These are phyloP conservation scores for Pseudogymnoascus sp. DNA, from an alignment of 2,329 filamentous ascomycete species.

Conservation along the genomic window DNA sequence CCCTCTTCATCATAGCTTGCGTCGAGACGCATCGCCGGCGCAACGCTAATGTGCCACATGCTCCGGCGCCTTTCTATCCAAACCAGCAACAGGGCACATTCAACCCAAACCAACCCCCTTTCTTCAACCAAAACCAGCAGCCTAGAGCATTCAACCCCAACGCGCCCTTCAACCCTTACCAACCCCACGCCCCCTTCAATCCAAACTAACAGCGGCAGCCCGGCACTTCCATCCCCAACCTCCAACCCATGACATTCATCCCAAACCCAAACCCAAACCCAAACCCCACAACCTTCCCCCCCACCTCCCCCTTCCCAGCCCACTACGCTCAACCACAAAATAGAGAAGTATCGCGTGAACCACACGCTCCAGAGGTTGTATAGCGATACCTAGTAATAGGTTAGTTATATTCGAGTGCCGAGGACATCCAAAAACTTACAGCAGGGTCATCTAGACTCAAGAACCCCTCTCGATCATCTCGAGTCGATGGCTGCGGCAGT, in stretches of 20 bases:
- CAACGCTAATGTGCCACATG: background rate
- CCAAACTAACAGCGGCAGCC: too few relatives aligned
- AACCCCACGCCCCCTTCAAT: too few relatives aligned
- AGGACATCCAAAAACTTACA: conserved; percentile 40
- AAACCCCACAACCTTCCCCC: too few relatives aligned
- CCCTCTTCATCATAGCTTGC: background rate
- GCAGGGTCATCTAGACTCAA: conserved; percentile 74
- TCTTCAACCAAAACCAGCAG: background rate
- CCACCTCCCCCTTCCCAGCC: too few relatives aligned
- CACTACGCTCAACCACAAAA: conserved; percentile 29
- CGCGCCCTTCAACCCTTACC: too few relatives aligned
- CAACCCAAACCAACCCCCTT: background rate
- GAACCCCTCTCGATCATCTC: conserved; percentile 36
- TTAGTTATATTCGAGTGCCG: background rate
- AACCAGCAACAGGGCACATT: background rate
- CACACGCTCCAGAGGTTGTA: conserved; percentile 94
- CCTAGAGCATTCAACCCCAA: background rate
- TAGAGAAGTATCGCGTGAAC: conserved; percentile 66
- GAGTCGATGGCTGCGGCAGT: conserved; percentile 17
- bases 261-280: too few relatives aligned
- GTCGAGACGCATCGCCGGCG: background rate
- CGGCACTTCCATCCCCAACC: too few relatives aligned
- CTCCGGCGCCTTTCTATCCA: background rate
- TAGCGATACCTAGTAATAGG: conserved; percentile 52
- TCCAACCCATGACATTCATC: too few relatives aligned